Base-by-base conservation (phyloP, 805 yeast genomes). In the Crinitomyces ghanaensis region DNA sequence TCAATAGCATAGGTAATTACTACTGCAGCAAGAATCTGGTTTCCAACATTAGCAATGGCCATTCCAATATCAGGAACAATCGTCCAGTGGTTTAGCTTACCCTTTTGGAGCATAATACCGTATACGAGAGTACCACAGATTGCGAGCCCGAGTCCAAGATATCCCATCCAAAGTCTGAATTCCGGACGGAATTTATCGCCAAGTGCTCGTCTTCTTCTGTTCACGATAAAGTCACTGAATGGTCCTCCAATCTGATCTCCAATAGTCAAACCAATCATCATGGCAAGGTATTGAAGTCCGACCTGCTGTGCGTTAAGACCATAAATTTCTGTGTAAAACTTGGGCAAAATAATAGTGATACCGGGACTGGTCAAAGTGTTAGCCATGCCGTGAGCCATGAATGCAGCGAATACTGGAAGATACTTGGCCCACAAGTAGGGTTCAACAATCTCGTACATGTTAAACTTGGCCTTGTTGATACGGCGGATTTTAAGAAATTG, bases 161-260 rank as follows among this genome's bases (percentile, higher is more conserved):
- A 51, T 3, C 48, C 28, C 7, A 49, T 17, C 51, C 51, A 48
- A 6, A 51, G 33, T 7, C 56, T 34, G 34, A 45, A 35, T 21
- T 36, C 51, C 13, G 37, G 41, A 13, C 42, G 37, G 8, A 9
- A n/a, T n/a, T n/a, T 11, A 7, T 24, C 19, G 15, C 36, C 26
- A n/a, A n/a, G n/a, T 20, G 30, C 5, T 11, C 15, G 16, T 26
- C 31, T 28, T 19, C 19, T 20, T 19, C 42, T 46, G 15, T 39
- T 33, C 19, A 36, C 36, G 54, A 52, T 49, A 41, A 38, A 31
- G 30, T 51, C 56, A 19, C 50, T 43, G 11, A 45, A 24, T 34
- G 45, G 41, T 4, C 56, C 56, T 14, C 48, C 53, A 20, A 51
- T 17, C 9, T 31, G 18, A 28, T 51, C 56, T 15, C 56, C 56